Conservation (phyloP, 768 basidiomycete genomes). For the Tephrocybe sp. region DNA sequence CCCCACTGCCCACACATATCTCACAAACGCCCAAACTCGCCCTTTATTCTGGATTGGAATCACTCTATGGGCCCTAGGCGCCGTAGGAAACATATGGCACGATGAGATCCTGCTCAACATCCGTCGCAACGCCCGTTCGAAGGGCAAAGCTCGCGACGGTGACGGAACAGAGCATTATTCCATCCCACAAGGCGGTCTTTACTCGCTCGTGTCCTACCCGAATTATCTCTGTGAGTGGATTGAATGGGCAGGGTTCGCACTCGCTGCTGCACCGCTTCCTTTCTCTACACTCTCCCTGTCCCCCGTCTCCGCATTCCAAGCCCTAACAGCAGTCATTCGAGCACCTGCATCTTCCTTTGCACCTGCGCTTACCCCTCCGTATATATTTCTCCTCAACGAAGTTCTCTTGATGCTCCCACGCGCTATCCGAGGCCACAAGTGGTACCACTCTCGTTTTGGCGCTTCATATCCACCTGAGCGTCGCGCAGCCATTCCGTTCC, state of each 20-base stretch:
- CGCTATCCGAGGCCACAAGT: conserved; percentile 76
- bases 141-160: conserved; percentile 26
- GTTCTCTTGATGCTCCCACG: conserved; percentile 78
- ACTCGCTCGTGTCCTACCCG: conserved; percentile 80
- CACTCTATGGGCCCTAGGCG: conserved; percentile 65
- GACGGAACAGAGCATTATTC: conserved; percentile 28
- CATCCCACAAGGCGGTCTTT: conserved; percentile 78
- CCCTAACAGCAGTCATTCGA: background rate
- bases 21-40: conserved; percentile 22
- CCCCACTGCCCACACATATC: conserved; percentile 41
- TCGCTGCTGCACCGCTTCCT: conserved; percentile 63
- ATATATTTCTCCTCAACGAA: conserved; percentile 75
- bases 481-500: conserved; percentile 75
- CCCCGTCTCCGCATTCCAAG: conserved; percentile 18
- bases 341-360: conserved; percentile 31
- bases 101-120: conserved; percentile 89
- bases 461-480: conserved; percentile 75
- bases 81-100: conserved; percentile 79
- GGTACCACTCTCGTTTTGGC: conserved; percentile 80
- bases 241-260: conserved; percentile 88
- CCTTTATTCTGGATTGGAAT: conserved; percentile 62
- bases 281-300: conserved; percentile 13
- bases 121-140: conserved; percentile 56
- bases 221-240: conserved; percentile 96
- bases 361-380: conserved; percentile 63